These are phyloP conservation scores for Plasmopara viticola DNA, from an alignment of 352 stramenopile species.

Conservation along the genomic window DNA sequence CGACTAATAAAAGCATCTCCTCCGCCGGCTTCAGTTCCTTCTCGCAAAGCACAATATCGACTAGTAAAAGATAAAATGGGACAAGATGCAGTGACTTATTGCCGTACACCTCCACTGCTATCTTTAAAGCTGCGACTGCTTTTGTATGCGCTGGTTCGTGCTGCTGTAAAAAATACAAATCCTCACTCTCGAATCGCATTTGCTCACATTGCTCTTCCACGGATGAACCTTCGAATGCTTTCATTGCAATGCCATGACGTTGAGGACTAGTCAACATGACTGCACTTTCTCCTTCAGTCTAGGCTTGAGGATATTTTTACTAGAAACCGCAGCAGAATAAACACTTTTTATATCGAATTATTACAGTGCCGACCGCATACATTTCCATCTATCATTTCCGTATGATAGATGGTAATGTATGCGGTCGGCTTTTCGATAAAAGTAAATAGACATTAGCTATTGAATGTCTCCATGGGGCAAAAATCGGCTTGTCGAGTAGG, in stretches of 20 bases:
- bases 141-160: slow-evolving; percentile 41
- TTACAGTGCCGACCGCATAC: not conserved
- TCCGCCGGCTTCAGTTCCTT: slow-evolving; percentile 57
- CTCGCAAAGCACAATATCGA: slow-evolving; percentile 53
- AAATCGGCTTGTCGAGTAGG: slow-evolving; percentile 4
- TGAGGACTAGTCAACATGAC: slow-evolving; percentile 16
- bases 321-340: not conserved
- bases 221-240: slow-evolving; percentile 6
- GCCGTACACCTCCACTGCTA: slow-evolving; percentile 40
- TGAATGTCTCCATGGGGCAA: slow-evolving; percentile 8
- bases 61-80: slow-evolving; percentile 61
- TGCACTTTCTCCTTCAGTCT: slow-evolving; percentile 3
- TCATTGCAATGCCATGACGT: slow-evolving; percentile 6
- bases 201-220: slow-evolving; percentile 33
- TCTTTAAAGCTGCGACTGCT: slow-evolving; percentile 37
- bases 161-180: slow-evolving; percentile 45
- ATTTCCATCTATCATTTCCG: no score
- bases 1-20: slow-evolving; percentile 58
- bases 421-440: not conserved
- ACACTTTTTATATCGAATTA: not conserved
- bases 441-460: no score
- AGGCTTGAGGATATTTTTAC: not conserved
- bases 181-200: slow-evolving; percentile 51
- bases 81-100: slow-evolving; percentile 49
- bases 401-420: not conserved